Evolutionary conservation across 768 basidiomycete genomes (phyloP).

Genomic region (Tulasnella sp.): DNA sequence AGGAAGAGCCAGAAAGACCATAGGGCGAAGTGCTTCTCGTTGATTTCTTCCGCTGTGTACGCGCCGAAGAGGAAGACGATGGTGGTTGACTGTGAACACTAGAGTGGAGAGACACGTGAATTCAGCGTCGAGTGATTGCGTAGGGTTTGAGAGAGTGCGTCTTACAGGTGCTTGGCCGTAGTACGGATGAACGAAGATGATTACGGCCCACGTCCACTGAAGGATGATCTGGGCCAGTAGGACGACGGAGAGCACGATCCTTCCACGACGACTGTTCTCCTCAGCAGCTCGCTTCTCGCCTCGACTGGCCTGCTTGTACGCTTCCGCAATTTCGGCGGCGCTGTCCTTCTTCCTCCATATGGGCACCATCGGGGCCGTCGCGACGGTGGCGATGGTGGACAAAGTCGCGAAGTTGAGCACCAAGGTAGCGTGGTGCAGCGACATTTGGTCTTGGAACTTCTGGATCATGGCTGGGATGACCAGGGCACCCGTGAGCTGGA

Average conservation of each 20-base stretch:
- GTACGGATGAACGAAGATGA: conserved; percentile 2
- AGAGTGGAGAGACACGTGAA: not conserved
- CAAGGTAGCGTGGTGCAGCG: conserved; percentile 4
- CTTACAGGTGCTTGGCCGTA: not conserved
- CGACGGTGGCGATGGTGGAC: conserved; percentile 2
- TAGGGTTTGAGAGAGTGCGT: not conserved
- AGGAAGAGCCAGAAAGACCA: conserved; percentile 11
- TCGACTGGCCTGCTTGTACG: not conserved
- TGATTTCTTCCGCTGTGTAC: not conserved
- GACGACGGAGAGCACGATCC: not conserved
- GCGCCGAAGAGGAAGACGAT: conserved; percentile 4
- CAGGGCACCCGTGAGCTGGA: conserved; percentile 1
- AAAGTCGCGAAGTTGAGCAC: not conserved
- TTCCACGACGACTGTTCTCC: not conserved
- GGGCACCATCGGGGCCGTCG: conserved; percentile 1
- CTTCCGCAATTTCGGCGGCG: not conserved
- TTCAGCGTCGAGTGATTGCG: not conserved
- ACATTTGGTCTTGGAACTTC: conserved; percentile 4
- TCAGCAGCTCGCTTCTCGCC: not conserved
- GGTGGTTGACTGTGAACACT: not conserved
- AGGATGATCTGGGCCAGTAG: conserved; percentile 6
- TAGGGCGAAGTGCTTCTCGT: not conserved
- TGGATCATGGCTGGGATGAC: conserved; percentile 10
- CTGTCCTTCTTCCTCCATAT: conserved; percentile 1
- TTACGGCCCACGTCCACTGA: not conserved